Percentiles rank a stretch among this genome's conserved stretches.
Conservation (phyloP, 306 rosid genomes). For the Benincasa hispida region DNA sequence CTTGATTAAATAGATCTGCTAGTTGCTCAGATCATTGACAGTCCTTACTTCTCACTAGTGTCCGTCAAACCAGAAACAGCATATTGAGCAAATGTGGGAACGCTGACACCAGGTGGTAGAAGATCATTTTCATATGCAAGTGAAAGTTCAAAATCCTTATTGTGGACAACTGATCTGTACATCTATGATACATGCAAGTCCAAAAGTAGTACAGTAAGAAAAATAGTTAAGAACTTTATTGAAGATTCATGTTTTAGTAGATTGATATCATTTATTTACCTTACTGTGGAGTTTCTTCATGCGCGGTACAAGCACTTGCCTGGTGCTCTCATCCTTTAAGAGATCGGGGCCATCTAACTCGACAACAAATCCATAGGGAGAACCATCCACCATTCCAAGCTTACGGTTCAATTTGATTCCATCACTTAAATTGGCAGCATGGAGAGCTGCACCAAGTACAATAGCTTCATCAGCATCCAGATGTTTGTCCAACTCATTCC, state of each 20-base stretch:
- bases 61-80: slow-evolving; percentile 73
- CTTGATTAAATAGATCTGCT: slow-evolving; percentile 1
- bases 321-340: slow-evolving; percentile 56
- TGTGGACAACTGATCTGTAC: slow-evolving; percentile 64
- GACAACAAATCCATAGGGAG: slow-evolving; percentile 66
- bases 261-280: slow-evolving; percentile 27
- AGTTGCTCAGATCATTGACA: slow-evolving; percentile 1
- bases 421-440: slow-evolving; percentile 94
- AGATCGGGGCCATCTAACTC: slow-evolving; percentile 74
- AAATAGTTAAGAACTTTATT: neutral
- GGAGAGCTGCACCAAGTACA: slow-evolving; percentile 83
- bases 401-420: slow-evolving; percentile 96
- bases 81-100: slow-evolving; percentile 55
- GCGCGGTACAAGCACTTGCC: slow-evolving; percentile 67
- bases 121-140: slow-evolving; percentile 68
- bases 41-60: slow-evolving; percentile 71
- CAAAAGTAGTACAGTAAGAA: neutral
- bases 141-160: slow-evolving; percentile 82
- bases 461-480: slow-evolving; percentile 97
- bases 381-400: slow-evolving; percentile 96
- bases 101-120: slow-evolving; percentile 71
- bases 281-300: slow-evolving; percentile 92
- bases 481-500: slow-evolving; percentile 87
- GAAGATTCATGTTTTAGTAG: neutral
- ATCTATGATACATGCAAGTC: slow-evolving; percentile 36